phyloP scores from a whole-genome alignment of 352 stramenopile species.

The Globisporangium spiculum region DNA sequence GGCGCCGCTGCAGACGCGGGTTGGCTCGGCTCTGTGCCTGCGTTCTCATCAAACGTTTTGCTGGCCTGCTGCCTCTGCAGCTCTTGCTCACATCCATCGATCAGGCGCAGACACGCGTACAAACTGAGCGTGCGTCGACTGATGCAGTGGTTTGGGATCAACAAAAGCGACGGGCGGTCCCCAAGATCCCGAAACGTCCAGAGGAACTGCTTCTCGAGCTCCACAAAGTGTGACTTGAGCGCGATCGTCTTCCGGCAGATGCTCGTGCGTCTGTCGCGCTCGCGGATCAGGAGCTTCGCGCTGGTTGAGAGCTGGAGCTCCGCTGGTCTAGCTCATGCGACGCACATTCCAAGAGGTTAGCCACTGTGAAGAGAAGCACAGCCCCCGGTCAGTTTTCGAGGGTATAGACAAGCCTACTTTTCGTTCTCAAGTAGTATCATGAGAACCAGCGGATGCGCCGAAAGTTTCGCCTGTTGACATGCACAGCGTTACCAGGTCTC shows the following conservation, averaged over 20 bases:
- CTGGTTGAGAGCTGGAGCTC: slow-evolving; percentile 50
- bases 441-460: slow-evolving; percentile 33
- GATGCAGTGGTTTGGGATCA: slow-evolving; percentile 40
- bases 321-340: slow-evolving; percentile 23
- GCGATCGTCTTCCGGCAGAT: slow-evolving; percentile 29
- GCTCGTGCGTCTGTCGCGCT: slow-evolving; percentile 27
- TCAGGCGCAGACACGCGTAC: slow-evolving; percentile 36
- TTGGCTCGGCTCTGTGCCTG: background rate
- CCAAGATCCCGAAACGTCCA: slow-evolving; percentile 46
- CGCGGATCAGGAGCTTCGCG: slow-evolving; percentile 40
- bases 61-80: slow-evolving; percentile 6
- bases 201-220: slow-evolving; percentile 40
- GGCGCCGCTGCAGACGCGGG: background rate
- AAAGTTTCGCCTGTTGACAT: slow-evolving; percentile 26
- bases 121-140: slow-evolving; percentile 34
- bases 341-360: background rate
- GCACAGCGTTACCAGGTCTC: no score
- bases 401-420: slow-evolving; percentile 34
- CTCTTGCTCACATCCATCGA: slow-evolving; percentile 24
- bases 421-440: slow-evolving; percentile 44
- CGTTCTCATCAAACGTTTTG: background rate
- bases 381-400: background rate
- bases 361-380: background rate
- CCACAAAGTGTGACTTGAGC: slow-evolving; percentile 31
- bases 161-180: slow-evolving; percentile 29